A percentile compares a stretch with the other conserved stretches of the same genome.
Conservation (phyloP, 2,329 filamentous ascomycete genomes). For the Helotiales sp. region DNA sequence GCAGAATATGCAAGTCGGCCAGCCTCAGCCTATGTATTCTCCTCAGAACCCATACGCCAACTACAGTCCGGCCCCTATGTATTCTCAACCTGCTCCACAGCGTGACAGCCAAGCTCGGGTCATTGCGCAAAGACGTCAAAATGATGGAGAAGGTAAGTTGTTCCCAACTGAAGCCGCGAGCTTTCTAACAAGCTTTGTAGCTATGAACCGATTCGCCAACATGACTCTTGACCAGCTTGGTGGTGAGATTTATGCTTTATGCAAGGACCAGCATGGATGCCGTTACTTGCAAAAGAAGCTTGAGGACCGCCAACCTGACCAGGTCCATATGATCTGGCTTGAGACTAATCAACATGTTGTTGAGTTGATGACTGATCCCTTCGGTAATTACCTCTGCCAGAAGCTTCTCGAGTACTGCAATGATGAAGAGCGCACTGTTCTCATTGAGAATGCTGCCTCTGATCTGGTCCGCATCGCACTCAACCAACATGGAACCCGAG, state of each 20-base stretch:
- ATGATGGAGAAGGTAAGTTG: slow-evolving; percentile 67
- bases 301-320: slow-evolving; percentile 80
- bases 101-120: slow-evolving; percentile 76
- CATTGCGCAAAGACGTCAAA: slow-evolving; percentile 72
- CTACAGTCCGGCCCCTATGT: slow-evolving; percentile 25
- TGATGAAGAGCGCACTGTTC: slow-evolving; percentile 87
- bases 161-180: neutral
- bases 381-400: slow-evolving; percentile 99
- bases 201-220: slow-evolving; percentile 80
- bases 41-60: slow-evolving; percentile 53
- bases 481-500: slow-evolving; percentile 95
- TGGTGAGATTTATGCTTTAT: slow-evolving; percentile 84
- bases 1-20: slow-evolving; percentile 61
- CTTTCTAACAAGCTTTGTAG: slow-evolving; percentile 37
- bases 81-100: slow-evolving; percentile 49
- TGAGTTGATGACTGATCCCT: slow-evolving; percentile 98
- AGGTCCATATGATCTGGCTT: slow-evolving; percentile 89
- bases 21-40: slow-evolving; percentile 52
- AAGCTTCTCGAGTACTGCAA: slow-evolving; percentile 95
- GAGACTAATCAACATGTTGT: slow-evolving; percentile 94
- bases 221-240: slow-evolving; percentile 76
- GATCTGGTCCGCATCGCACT: slow-evolving; percentile 91
- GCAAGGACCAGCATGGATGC: slow-evolving; percentile 98
- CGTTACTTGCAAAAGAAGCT: slow-evolving; percentile 96
- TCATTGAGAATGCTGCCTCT: slow-evolving; percentile 86